Evolutionary conservation across 2,329 filamentous ascomycete genomes (phyloP).

Genomic region (Trichophyton simii): DNA sequence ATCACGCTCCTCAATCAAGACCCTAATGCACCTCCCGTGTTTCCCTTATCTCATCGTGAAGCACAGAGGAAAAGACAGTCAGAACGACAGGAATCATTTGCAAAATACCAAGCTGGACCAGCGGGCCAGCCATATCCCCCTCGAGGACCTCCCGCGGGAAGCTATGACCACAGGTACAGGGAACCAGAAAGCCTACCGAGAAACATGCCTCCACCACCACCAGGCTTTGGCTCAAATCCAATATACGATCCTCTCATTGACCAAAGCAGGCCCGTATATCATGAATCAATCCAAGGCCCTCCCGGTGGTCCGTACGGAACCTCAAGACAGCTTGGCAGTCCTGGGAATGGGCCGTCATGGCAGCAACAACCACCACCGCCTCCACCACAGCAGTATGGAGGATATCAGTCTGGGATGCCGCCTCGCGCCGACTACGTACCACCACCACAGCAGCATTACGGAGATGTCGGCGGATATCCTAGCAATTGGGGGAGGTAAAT

Average conservation of each 20-base stretch:
- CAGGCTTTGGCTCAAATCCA: neutral
- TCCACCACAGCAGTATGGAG: neutral
- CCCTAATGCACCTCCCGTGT: constrained; percentile 11
- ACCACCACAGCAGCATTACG: constrained; percentile 9
- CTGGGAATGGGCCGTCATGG: constrained; percentile 8
- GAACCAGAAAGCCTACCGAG: constrained; percentile 7
- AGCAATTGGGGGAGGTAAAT: constrained; percentile 8
- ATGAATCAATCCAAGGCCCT: neutral
- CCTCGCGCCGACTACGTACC: constrained; percentile 4
- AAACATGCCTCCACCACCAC: constrained; percentile 2
- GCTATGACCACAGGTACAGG: constrained; percentile 7
- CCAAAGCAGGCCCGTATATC: constrained; percentile 3
- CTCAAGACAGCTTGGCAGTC: constrained; percentile 6
- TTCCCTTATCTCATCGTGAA: constrained; percentile 12
- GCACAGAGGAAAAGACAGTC: constrained; percentile 8
- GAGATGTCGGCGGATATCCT: constrained; percentile 10
- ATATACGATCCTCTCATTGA: constrained; percentile 2
- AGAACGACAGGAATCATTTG: neutral
- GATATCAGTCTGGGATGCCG: neutral
- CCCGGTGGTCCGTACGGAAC: neutral
- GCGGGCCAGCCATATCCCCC: constrained; percentile 7
- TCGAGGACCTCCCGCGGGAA: constrained; percentile 5
- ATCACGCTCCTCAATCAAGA: constrained; percentile 13
- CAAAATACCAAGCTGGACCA: constrained; percentile 1
- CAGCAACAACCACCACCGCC: neutral